phyloP scores from a whole-genome alignment of 257 asterid species.

The Scutellaria galericulata region DNA sequence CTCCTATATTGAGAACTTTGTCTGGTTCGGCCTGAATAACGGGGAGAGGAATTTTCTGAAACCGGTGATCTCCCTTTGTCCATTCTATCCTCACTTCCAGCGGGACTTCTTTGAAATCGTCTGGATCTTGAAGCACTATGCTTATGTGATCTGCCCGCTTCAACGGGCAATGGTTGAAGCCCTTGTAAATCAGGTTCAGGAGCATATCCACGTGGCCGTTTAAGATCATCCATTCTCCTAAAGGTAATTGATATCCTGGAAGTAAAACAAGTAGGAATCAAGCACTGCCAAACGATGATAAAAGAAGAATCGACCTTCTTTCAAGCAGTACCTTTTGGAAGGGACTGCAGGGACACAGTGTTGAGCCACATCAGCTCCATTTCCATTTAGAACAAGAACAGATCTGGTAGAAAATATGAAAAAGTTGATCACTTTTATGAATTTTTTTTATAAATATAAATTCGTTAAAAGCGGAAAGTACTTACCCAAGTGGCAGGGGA shows the following conservation, averaged over 20 bases:
- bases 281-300: not conserved
- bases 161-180: slow-evolving; percentile 66
- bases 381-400: slow-evolving; percentile 74
- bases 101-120: slow-evolving; percentile 38
- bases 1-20: slow-evolving; percentile 51
- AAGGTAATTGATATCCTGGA: slow-evolving; percentile 91
- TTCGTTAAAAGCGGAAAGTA: not conserved
- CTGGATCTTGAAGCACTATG: slow-evolving; percentile 43
- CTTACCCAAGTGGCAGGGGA: slow-evolving; percentile 84
- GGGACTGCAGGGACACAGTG: slow-evolving; percentile 88
- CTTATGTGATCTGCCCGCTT: slow-evolving; percentile 38
- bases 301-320: slow-evolving; percentile 1
- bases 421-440: not conserved
- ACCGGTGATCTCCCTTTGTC: slow-evolving; percentile 43
- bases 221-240: slow-evolving; percentile 81
- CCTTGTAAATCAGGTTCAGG: slow-evolving; percentile 82
- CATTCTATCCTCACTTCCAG: slow-evolving; percentile 48
- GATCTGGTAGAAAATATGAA: slow-evolving; percentile 54
- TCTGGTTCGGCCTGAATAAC: slow-evolving; percentile 45
- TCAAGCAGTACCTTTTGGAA: slow-evolving; percentile 58
- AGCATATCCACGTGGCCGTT: slow-evolving; percentile 63
- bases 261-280: slow-evolving; percentile 18
- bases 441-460: not conserved
- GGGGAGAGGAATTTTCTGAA: slow-evolving; percentile 43
- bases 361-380: slow-evolving; percentile 89